These are phyloP conservation scores for Verticillium klebahnii DNA, from an alignment of 2,329 filamentous ascomycete species.

Conservation along the genomic window DNA sequence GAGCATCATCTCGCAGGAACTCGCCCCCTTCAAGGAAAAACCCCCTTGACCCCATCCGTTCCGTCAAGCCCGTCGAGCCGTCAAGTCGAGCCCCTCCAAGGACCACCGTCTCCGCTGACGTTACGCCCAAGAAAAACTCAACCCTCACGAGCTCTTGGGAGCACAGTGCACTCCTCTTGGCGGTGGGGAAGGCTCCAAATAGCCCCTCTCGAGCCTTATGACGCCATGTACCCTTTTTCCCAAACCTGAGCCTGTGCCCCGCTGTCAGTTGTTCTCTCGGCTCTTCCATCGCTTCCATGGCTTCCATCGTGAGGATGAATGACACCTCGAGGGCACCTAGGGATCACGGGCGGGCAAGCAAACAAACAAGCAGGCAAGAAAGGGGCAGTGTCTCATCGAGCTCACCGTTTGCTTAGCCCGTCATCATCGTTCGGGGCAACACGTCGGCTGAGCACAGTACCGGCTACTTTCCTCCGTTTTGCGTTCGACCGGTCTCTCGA, in stretches of 20 bases:
- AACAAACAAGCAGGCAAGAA: neutral
- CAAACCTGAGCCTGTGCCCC: neutral
- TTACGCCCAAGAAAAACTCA: neutral
- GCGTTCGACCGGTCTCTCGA: neutral
- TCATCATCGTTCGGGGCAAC: neutral
- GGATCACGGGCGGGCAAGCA: neutral
- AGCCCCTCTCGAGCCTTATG: neutral
- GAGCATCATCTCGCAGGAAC: neutral
- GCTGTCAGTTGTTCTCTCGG: neutral
- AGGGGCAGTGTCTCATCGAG: neutral
- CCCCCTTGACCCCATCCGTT: neutral
- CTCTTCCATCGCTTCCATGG: neutral
- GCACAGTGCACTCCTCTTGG: neutral
- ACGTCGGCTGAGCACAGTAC: neutral
- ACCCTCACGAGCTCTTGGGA: neutral
- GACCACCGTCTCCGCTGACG: neutral
- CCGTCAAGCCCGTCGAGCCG: neutral
- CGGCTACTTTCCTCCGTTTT: neutral
- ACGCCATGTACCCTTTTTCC: neutral
- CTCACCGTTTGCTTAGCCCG: neutral
- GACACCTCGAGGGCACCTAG: neutral
- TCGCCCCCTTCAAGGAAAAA: neutral
- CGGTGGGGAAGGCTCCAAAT: neutral
- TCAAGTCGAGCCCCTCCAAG: neutral
- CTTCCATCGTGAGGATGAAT: neutral